These are phyloP conservation scores for Gomphus bonarii DNA, from an alignment of 1,284 basidiomycete genomes.

Conservation along the genomic window DNA sequence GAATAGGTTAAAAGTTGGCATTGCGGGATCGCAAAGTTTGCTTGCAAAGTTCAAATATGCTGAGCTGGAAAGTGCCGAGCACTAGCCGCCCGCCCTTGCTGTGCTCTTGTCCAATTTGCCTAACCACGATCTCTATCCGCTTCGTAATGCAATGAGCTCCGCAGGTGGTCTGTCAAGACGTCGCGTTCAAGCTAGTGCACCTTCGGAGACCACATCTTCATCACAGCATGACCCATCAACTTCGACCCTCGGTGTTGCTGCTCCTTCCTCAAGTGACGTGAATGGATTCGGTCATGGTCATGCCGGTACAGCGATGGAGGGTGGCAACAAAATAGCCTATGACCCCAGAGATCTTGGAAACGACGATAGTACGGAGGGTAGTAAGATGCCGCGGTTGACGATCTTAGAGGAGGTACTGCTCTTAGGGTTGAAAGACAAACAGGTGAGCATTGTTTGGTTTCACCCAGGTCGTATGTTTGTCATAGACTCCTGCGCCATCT, in stretches of 20 bases:
- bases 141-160: constrained; percentile 12
- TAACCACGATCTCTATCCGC: not conserved
- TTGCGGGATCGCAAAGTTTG: too few species aligned
- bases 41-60: too few species aligned
- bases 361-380: constrained; percentile 36
- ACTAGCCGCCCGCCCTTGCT: not conserved
- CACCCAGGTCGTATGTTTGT: not conserved
- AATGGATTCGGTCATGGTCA: constrained; percentile 21
- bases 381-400: constrained; percentile 78
- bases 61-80: not conserved
- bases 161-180: constrained; percentile 16
- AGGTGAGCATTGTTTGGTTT: constrained; percentile 38
- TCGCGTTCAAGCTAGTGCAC: constrained; percentile 12
- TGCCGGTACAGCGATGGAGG: constrained; percentile 73
- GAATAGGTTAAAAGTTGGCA: too few species aligned
- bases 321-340: constrained; percentile 80
- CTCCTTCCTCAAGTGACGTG: not conserved
- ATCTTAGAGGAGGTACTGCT: constrained; percentile 96
- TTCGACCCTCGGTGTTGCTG: not conserved
- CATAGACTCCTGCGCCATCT: not conserved
- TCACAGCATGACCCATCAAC: not conserved
- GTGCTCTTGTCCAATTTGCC: not conserved
- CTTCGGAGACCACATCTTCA: constrained; percentile 1
- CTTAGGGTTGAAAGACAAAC: constrained; percentile 85
- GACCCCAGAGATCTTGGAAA: constrained; percentile 86